These are phyloP conservation scores for Salvia splendens DNA, from an alignment of 257 asterid species.

Conservation along the genomic window DNA sequence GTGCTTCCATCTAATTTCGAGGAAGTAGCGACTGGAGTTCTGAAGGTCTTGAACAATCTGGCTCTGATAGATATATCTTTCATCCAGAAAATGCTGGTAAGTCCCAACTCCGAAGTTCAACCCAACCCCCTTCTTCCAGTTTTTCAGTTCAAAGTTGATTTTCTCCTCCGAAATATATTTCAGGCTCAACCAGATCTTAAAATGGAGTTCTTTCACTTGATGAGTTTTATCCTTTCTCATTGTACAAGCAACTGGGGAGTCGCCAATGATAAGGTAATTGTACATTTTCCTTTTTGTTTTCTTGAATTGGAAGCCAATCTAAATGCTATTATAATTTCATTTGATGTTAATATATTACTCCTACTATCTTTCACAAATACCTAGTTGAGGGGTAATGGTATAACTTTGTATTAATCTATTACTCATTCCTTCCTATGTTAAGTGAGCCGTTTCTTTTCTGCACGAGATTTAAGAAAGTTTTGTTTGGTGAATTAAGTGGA, in stretches of 20 bases:
- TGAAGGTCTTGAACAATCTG: constrained; percentile 96
- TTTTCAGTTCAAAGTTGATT: constrained; percentile 10
- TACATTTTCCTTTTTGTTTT: constrained; percentile 5
- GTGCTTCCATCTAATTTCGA: constrained; percentile 95
- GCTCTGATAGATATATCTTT: constrained; percentile 80
- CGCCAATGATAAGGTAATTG: constrained; percentile 80
- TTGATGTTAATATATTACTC: too few species aligned
- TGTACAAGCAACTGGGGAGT: constrained; percentile 90
- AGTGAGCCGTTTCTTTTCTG: too few species aligned
- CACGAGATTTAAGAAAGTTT: too few species aligned
- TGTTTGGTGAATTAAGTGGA: too few species aligned
- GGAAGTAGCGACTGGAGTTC: constrained; percentile 92
- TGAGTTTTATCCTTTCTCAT: constrained; percentile 90
- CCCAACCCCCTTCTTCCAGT: background rate
- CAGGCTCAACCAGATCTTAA: constrained; percentile 96
- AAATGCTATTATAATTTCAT: background rate
- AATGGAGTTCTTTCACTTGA: constrained; percentile 96
- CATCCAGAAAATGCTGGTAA: constrained; percentile 94
- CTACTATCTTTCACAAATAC: too few species aligned
- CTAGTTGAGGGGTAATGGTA: too few species aligned
- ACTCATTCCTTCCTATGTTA: too few species aligned
- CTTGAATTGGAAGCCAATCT: constrained; percentile 13
- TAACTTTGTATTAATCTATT: too few species aligned
- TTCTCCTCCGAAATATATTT: constrained; percentile 31
- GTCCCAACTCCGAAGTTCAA: constrained; percentile 6